Percentiles rank a stretch among this genome's conserved stretches.
Conservation (phyloP, 148 eudicot species). For the Rhododendron griersonianum region DNA sequence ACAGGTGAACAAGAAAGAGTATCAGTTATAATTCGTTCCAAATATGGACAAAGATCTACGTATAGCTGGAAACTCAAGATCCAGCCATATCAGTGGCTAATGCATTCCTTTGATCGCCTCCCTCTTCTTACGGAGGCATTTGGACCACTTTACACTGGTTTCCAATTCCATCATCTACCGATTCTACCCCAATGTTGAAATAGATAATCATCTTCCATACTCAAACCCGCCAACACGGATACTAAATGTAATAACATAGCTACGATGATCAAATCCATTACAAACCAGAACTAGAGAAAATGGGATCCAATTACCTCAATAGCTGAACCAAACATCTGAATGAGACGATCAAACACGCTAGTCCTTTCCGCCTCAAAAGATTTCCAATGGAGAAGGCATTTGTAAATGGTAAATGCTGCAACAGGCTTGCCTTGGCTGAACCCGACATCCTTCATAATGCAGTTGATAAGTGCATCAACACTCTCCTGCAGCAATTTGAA, state of each 20-base stretch:
- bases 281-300: not conserved
- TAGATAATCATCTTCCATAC: not conserved
- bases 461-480: slow-evolving; percentile 73
- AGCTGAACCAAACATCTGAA: slow-evolving; percentile 95
- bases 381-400: slow-evolving; percentile 96
- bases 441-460: slow-evolving; percentile 77
- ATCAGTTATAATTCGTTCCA: not conserved
- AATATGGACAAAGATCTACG: not conserved
- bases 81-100: not conserved
- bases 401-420: slow-evolving; percentile 91
- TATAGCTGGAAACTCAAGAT: not conserved
- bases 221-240: not conserved
- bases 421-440: slow-evolving; percentile 94
- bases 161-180: not conserved
- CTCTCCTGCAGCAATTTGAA: slow-evolving; percentile 62
- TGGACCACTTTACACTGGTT: not conserved
- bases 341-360: slow-evolving; percentile 93
- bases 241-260: not conserved
- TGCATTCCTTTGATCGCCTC: not conserved
- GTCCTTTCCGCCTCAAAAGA: slow-evolving; percentile 98
- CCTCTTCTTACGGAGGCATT: not conserved
- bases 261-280: not conserved
- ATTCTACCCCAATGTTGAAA: not conserved
- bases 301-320: slow-evolving; percentile 62
- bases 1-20: not conserved